A percentile compares a stretch with the other conserved stretches of the same genome.
phyloP scores from a whole-genome alignment of 495 filamentous ascomycete species.

The Daldinia decipiens region DNA sequence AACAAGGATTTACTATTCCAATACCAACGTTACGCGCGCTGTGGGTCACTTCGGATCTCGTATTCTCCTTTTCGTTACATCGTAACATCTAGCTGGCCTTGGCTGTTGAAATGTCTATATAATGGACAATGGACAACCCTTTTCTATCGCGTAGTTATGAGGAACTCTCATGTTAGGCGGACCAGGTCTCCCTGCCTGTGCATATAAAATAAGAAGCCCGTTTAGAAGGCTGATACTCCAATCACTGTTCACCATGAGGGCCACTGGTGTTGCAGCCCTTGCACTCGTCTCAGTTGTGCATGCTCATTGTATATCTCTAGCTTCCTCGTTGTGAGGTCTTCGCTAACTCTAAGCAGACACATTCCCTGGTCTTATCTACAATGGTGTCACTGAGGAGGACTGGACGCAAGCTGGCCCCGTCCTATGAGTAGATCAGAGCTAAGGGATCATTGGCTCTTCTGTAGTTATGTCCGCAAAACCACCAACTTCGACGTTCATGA shows the following conservation, averaged over 20 bases:
- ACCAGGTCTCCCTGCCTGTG: neutral
- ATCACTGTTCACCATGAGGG: neutral
- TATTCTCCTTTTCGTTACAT: neutral
- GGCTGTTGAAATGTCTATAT: neutral
- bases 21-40: neutral
- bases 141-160: neutral
- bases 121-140: neutral
- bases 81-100: neutral
- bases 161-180: neutral
- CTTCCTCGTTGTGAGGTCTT: neutral
- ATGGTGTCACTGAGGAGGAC: neutral
- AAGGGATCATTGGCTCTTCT: neutral
- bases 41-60: neutral
- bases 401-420: neutral
- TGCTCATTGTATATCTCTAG: neutral
- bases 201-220: neutral
- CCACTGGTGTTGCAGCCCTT: neutral
- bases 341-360: neutral
- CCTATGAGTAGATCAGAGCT: neutral
- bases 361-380: neutral
- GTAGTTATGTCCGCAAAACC: neutral
- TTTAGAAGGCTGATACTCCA: neutral
- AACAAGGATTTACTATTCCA: neutral
- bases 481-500: neutral
- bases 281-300: neutral